Evolutionary conservation across 169 alveolate genomes (phyloP), one percentile per base, ranked within the genome.

Genomic region (Cystoisospora suis): DNA sequence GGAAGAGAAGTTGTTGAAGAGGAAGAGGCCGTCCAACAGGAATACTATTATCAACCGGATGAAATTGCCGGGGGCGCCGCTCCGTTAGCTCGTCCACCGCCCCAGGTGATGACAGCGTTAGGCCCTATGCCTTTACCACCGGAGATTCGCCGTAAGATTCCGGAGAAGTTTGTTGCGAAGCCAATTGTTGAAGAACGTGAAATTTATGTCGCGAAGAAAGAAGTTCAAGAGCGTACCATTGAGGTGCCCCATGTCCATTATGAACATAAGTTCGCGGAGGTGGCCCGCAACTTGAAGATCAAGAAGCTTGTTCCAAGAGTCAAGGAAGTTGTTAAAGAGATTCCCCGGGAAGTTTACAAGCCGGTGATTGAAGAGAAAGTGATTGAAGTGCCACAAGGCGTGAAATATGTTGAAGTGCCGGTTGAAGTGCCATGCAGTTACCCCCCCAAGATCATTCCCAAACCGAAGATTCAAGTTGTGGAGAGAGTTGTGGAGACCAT

Each of bases 301-400:
- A 95, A 93, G 80, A 94, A 95, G 70, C 92, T 95, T 40, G 95
- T 95, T 32, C 97, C 97, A 29, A 81, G 93, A 23, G 96, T 95
- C 56, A 89, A 91, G 53, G 97, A 95, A 59, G 96, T 95, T 38
- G 94, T 95, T 15, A 93, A 95, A 81, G 97, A 95, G 90, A 95
- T 95, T 42, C 97, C 96, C 17, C 89, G 94, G 47, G 97, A 95
- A 69, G 94, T 95, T 20, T 94, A 95, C 89, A 95, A 95, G 85
- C 97, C 97, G 44, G 96, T 95, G 7, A 94, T 95, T n/a, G 97
- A 95, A 79, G 97, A 95, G 90, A 95, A 95, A 86, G 95, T 95
- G 12, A 95, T 95, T 72, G 97, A 95, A 59, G 96, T 95, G 47
- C 97, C 97, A 20, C 97, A 95, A 93, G 97, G 97, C 29, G 97